These are phyloP conservation scores for Trichoderma lentiforme DNA, from an alignment of 2,329 filamentous ascomycete species.

Conservation along the genomic window DNA sequence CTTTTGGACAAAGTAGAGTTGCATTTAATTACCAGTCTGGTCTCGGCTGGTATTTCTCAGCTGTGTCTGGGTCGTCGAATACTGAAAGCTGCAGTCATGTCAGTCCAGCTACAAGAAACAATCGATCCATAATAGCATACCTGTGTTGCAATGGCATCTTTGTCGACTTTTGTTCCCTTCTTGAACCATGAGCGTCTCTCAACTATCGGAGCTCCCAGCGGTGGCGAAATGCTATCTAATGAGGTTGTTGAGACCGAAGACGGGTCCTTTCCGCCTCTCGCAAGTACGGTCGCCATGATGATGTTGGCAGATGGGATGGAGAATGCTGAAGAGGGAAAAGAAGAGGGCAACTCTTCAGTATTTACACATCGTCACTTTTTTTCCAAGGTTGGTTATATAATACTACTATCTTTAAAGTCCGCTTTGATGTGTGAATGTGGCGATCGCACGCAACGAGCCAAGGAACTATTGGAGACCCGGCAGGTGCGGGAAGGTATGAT, in stretches of 20 bases:
- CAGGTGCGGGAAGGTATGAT: conserved; percentile 6
- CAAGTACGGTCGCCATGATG: conserved; percentile 21
- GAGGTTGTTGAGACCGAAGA: conserved; percentile 17
- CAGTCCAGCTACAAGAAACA: neutral
- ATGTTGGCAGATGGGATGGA: neutral
- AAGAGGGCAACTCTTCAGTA: neutral
- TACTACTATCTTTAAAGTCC: neutral
- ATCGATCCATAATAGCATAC: neutral
- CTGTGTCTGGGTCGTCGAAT: conserved; percentile 37
- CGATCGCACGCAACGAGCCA: conserved; percentile 15
- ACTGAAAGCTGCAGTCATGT: conserved; percentile 28
- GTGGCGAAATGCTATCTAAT: conserved; percentile 22
- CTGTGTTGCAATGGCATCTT: conserved; percentile 37
- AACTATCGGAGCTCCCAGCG: conserved; percentile 29
- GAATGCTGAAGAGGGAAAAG: neutral
- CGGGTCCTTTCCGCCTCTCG: conserved; percentile 1
- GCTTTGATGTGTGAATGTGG: neutral
- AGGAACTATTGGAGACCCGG: neutral
- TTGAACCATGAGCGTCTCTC: conserved; percentile 36
- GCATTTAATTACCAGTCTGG: conserved; percentile 22
- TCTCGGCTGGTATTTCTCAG: conserved; percentile 35
- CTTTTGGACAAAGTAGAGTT: neutral
- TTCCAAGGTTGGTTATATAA: neutral
- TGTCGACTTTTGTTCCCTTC: conserved; percentile 26
- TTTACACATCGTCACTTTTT: neutral